These are phyloP conservation scores for Fusarium agapanthi DNA, from an alignment of 2,329 filamentous ascomycete species.

Conservation along the genomic window DNA sequence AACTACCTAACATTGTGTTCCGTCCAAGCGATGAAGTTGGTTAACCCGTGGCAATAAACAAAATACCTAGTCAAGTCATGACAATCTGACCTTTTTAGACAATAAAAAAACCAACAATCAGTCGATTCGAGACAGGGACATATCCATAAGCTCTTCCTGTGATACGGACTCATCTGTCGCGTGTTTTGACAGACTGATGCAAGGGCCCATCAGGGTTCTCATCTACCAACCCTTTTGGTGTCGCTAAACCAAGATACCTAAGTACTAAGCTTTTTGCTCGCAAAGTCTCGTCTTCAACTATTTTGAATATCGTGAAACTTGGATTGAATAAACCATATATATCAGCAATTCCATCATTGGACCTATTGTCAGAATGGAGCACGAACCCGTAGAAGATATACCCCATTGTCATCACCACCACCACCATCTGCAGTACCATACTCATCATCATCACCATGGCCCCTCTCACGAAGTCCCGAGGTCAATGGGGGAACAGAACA, in stretches of 20 bases:
- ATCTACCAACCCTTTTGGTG: constrained; percentile 8
- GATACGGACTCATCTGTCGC: background rate
- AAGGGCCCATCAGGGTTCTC: constrained; percentile 1
- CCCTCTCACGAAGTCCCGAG: constrained; percentile 14
- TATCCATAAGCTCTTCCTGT: no score
- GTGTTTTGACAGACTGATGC: background rate
- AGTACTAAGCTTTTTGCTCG: background rate
- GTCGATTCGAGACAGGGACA: background rate
- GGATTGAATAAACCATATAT: background rate
- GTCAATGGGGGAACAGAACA: constrained; percentile 38
- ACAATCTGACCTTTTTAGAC: no score
- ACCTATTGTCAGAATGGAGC: constrained; percentile 3
- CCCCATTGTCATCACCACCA: constrained; percentile 33
- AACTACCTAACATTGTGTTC: background rate
- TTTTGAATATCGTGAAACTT: background rate
- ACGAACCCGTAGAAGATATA: constrained; percentile 4
- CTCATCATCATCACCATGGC: constrained; percentile 37
- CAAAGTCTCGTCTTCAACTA: background rate
- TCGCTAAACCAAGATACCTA: background rate
- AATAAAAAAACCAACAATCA: background rate
- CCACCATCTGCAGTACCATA: constrained; percentile 33
- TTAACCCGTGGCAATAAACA: rapidly evolving
- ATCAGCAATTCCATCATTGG: no score
- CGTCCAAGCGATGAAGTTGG: rapidly evolving
- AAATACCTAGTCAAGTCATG: background rate